Evolutionary conservation across 2,329 filamentous ascomycete species (phyloP).

Genomic region (Didymella segeticola): DNA sequence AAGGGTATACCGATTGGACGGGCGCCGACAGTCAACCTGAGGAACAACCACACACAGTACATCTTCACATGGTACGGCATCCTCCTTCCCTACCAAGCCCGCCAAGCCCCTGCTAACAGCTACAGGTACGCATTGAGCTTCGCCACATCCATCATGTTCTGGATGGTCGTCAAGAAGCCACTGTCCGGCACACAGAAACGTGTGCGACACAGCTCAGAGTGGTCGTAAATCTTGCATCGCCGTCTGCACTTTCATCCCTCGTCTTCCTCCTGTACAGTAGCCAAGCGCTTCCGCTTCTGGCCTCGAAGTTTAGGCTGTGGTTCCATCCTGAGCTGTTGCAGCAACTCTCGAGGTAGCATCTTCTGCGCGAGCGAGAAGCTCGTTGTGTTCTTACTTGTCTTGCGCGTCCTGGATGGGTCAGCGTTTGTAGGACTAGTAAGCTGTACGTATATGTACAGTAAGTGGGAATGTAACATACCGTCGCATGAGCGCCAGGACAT

Average conservation of each 20-base stretch:
- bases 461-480: slow-evolving; percentile 65
- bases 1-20: slow-evolving; percentile 90
- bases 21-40: slow-evolving; percentile 85
- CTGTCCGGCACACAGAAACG: slow-evolving; percentile 74
- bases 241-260: slow-evolving; percentile 49
- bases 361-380: slow-evolving; percentile 85
- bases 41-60: slow-evolving; percentile 97
- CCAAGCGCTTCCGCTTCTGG: slow-evolving; percentile 51
- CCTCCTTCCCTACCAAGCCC: background rate
- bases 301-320: slow-evolving; percentile 55
- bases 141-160: slow-evolving; percentile 94
- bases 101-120: slow-evolving; percentile 20
- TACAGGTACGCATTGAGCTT: slow-evolving; percentile 82
- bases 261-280: slow-evolving; percentile 53
- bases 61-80: slow-evolving; percentile 91
- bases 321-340: slow-evolving; percentile 79
- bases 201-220: slow-evolving; percentile 77
- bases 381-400: slow-evolving; percentile 73
- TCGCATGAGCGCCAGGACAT: slow-evolving; percentile 81
- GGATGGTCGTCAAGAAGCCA: slow-evolving; percentile 91
- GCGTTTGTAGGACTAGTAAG: slow-evolving; percentile 4
- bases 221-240: slow-evolving; percentile 60
- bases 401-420: slow-evolving; percentile 55
- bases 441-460: slow-evolving; percentile 28
- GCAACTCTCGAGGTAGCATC: slow-evolving; percentile 79